Conservation (phyloP, 257 asterid genomes). For the Solanum okadae region DNA sequence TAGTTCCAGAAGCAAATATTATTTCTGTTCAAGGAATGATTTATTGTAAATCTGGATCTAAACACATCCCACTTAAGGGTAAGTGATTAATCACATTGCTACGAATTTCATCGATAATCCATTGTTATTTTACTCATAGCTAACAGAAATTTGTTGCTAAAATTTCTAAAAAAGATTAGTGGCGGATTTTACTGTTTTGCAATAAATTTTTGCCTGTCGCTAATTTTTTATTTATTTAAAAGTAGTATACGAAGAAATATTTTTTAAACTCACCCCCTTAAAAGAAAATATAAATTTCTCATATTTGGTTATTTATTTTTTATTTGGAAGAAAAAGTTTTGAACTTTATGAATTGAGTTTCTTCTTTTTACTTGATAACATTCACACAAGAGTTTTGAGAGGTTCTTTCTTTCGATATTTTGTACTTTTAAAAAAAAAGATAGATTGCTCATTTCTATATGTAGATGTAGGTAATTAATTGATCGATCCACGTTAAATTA, state of each 20-base stretch:
- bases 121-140: too few relatives aligned
- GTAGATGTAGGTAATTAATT: neutral
- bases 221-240: too few relatives aligned
- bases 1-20: conserved; percentile 6
- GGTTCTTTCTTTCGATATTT: too few relatives aligned
- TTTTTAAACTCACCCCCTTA: neutral
- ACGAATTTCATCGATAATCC: neutral
- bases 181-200: too few relatives aligned
- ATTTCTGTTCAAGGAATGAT: conserved; percentile 42
- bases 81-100: neutral
- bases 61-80: conserved; percentile 47
- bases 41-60: conserved; percentile 36
- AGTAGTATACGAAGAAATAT: too few relatives aligned
- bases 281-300: neutral
- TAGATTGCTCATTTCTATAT: neutral
- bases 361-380: neutral
- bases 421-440: too few relatives aligned
- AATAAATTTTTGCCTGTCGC: accelerated
- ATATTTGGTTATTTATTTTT: neutral
- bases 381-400: neutral
- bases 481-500: neutral
- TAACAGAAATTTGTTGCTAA: too few relatives aligned
- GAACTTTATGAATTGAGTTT: neutral
- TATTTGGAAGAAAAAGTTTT: neutral
- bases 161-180: neutral